Base-by-base conservation (phyloP, 2,329 filamentous ascomycete genomes). In the Trichoderma sp. region DNA sequence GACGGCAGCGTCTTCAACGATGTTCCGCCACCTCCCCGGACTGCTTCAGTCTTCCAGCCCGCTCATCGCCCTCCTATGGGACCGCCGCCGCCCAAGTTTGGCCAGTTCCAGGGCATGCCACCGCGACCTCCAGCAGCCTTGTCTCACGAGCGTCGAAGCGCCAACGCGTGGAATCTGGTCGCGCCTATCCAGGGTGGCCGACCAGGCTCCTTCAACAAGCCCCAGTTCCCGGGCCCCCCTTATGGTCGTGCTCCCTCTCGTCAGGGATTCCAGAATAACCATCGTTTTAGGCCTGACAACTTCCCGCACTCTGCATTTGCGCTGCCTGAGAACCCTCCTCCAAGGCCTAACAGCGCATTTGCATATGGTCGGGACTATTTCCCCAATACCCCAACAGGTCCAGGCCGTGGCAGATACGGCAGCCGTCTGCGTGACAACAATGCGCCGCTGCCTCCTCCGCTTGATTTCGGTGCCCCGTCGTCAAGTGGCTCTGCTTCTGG, bases 211-310 rank as follows among this genome's bases (percentile, higher is more conserved):
- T 59, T 64, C 19, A 66, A 69, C 45, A 70, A 70, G 19, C 61
- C 45, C 15, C 56, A 50, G 56, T 66, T 50, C 12, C 56, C 68
- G 4, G 60, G 60, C 19, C 63, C 69, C 4, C 54, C 66, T 39
- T 74, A 72, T 45, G 67, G 70, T 4, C 70, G 74, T 27, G 71
- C 69, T 42, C 69, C 73, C 32, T 73, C 74, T 39, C 68, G 68
- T 4, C 64, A 58, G 35, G 64, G 68, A n/a, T 69, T 58, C 35
- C 68, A 69, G n/a, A 64, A 53, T 12, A 67, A 50, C 13, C 67
- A 70, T 29, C 70, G 69, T 12, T 80, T 79, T 69, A 74, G 77
- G 37, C 75, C 72, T 37, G 78, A 79, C 64, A 52, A 45, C 37
- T 77, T 78, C 29, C 76, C 75, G 29, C 76, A 76, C 15, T 73